Base-by-base conservation (phyloP, 2,329 filamentous ascomycete species). In the Fusarium palustre region DNA sequence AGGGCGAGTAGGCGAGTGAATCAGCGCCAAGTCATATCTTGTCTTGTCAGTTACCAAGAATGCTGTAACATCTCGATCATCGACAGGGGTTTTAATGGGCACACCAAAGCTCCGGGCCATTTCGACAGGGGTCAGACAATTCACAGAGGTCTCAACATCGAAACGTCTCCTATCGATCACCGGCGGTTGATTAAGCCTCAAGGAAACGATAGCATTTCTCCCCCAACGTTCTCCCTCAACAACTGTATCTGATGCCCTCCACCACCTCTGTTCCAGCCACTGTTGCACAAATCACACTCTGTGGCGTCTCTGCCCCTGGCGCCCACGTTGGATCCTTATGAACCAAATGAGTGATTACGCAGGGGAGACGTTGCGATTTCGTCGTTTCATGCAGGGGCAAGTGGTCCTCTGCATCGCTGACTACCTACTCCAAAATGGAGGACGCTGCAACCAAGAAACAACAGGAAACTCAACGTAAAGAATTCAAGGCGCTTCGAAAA, bases 301-400 rank as follows among this genome's bases (percentile, higher is more conserved):
- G 62, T 70, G 62, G 62, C 66, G 66, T 39, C 50, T 50, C 24
- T 53, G 25, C 66, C 66, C 66, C 56, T 59, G 43, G 57, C 11
- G 28, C 61, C 55, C 66, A 69, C 66, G 56, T 67, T 70, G 43
- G 24, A 45, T 63, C 58, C 50, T 45, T 55, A 67, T 56, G 43
- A 39, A 24, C 45, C 20, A 16, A 63, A 50, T 31, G 43, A 50
- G 43, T 43, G 39, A 63, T 49, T 42, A 61, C 45, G 20, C 39
- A 58, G 45, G 49, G 66, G 49, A 49, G 42, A 53, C 38, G 45
- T 47, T 54, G 45, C 39, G 45, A 64, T 63, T 28, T 55, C 50
- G 43, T 70, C 54, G 66, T 71, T 55, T 71, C 38, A 70, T 71
- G 68, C 68, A 71, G 68, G 68, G 64, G 68, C 53, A 59, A 45